These are phyloP conservation scores for Trichophyton mentagrophytes DNA, from an alignment of 2,329 filamentous ascomycete genomes.

Conservation along the genomic window DNA sequence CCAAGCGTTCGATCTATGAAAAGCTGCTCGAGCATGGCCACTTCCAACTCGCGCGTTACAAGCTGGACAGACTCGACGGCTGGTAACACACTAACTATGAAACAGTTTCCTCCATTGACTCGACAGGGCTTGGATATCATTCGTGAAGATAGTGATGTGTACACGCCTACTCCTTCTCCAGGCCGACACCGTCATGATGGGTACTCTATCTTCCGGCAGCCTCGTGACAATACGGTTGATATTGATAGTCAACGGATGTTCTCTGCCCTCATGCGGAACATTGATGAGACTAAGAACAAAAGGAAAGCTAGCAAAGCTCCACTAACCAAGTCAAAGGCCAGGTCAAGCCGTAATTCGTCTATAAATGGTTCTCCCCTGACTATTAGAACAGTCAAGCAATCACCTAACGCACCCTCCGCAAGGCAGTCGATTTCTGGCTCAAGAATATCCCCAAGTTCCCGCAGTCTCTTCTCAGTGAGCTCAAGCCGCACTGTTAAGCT, in stretches of 20 bases:
- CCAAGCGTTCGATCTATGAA: slow-evolving; percentile 17
- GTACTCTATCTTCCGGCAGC: slow-evolving; percentile 20
- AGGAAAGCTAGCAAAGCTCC: background rate
- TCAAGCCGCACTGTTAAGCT: slow-evolving; percentile 5
- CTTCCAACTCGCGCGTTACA: slow-evolving; percentile 33
- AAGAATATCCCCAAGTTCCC: slow-evolving; percentile 5
- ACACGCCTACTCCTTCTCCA: slow-evolving; percentile 16
- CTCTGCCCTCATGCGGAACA: slow-evolving; percentile 23
- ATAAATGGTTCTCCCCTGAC: background rate
- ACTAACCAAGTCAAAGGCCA: slow-evolving; percentile 7
- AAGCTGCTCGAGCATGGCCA: slow-evolving; percentile 25
- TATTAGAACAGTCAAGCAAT: slow-evolving; percentile 11
- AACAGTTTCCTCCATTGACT: slow-evolving; percentile 21
- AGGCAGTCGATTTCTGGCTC: background rate
- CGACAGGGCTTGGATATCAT: slow-evolving; percentile 33
- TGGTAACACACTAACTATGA: slow-evolving; percentile 28
- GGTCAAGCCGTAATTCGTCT: background rate
- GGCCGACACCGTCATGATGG: slow-evolving; percentile 17
- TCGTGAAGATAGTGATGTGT: slow-evolving; percentile 28
- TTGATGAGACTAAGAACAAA: slow-evolving; percentile 15
- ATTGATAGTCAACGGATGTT: slow-evolving; percentile 22
- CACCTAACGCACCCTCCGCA: slow-evolving; percentile 6
- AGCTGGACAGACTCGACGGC: slow-evolving; percentile 38
- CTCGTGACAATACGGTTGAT: slow-evolving; percentile 13
- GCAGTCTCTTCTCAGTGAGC: slow-evolving; percentile 6